Evolutionary conservation across 805 yeast genomes (phyloP), one percentile per base, ranked within the genome.

Genomic region (Diddensiella caesifluorescens): DNA sequence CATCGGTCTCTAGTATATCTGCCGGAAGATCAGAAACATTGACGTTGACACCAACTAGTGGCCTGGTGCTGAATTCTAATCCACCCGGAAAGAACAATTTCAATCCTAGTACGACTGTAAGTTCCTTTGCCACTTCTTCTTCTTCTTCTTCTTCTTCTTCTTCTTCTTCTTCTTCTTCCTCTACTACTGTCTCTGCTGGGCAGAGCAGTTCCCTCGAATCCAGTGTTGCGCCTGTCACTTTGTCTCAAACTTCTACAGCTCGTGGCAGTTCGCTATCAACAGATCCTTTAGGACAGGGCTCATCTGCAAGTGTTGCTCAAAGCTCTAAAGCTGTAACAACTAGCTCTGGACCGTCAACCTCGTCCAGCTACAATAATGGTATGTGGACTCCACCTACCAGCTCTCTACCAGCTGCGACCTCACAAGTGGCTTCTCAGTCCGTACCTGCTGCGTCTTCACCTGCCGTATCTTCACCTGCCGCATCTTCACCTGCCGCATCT

Each of bases 111-210:
- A 28, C 3, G 22, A 16, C 18, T 23, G 25, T 21, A 16, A 15
- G 10, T 30, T 22, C 30, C n/a, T 29, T 38, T 7, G 32, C 35
- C 27, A 21, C 15, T 19, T n/a, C 38, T 22, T 5, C 39, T 16
- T 6, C 39, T 35, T 20, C 39, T 9, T 7, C 32, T 32, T 18
- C 26, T 6, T 19, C 39, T 30, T 12, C 42, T 29, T 4, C 38
- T 16, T 3, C 18, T n/a, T 26, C 38, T 20, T 31, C 42, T 27
- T 31, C 42, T 27, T 7, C 15, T 19, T 25, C 27, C 27, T 25
- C 40, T 29, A 12, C 26, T 4, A 21, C 37, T 27, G 26, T 5
- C 42, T 39, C 42, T 32, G 39, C 16, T 16, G 22, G n/a, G n/a
- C n/a, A n/a, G n/a, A n/a, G n/a, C n/a, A n/a, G n/a, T n/a, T n/a